Percentiles rank a stretch among this genome's conserved stretches.
Conservation (phyloP, 2,329 filamentous ascomycete genomes). For the Scortechinia acanthostroma region DNA sequence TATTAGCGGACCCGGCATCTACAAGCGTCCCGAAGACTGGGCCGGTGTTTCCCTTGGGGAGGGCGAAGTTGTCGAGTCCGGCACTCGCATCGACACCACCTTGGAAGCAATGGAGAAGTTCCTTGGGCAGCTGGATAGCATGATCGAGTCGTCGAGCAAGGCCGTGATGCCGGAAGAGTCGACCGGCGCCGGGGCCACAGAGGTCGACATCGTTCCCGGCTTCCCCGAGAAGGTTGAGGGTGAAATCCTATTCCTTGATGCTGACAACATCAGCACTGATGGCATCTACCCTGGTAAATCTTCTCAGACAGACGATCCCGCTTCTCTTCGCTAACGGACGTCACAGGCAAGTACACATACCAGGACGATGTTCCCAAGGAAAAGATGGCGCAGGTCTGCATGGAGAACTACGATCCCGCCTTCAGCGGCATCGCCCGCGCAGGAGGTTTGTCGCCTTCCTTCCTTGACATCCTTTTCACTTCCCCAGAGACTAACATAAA, state of each 20-base stretch:
- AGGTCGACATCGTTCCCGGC: slow-evolving; percentile 41
- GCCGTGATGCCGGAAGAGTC: slow-evolving; percentile 24
- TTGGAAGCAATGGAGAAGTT: slow-evolving; percentile 68
- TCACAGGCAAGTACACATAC: slow-evolving; percentile 92
- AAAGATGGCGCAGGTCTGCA: slow-evolving; percentile 82
- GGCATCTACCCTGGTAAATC: slow-evolving; percentile 84
- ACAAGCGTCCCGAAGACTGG: slow-evolving; percentile 63
- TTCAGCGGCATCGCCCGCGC: slow-evolving; percentile 59
- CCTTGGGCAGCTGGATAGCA: slow-evolving; percentile 58
- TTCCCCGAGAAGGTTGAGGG: slow-evolving; percentile 79
- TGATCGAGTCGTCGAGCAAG: slow-evolving; percentile 19
- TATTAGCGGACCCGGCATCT: no score
- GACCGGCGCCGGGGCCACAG: not conserved
- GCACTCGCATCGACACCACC: slow-evolving; percentile 58
- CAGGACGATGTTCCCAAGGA: slow-evolving; percentile 73
- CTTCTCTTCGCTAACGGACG: slow-evolving; percentile 22
- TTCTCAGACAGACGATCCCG: slow-evolving; percentile 47
- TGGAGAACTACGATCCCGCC: slow-evolving; percentile 81
- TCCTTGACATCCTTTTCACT: no score
- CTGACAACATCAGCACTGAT: slow-evolving; percentile 85
- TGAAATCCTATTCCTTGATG: slow-evolving; percentile 82
- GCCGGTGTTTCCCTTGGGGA: slow-evolving; percentile 65
- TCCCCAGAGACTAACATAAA: no score
- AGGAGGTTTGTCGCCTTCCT: no score
- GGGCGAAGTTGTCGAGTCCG: slow-evolving; percentile 57